Conservation (phyloP, 2,329 filamentous ascomycete species). For the Trichoderma afroharzianum region DNA sequence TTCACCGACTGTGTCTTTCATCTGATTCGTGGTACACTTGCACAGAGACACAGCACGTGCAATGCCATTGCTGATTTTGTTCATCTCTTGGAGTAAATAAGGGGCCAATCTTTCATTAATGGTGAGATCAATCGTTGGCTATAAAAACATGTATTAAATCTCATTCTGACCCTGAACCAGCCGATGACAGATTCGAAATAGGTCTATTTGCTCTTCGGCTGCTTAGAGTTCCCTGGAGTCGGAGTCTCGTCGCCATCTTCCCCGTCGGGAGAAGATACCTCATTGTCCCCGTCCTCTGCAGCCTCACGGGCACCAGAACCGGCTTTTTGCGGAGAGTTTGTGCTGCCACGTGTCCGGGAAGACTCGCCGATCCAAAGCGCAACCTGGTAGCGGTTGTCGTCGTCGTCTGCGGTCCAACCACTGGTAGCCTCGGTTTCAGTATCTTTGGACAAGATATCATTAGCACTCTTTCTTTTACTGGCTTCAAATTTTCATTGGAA, state of each 20-base stretch:
- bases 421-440: neutral
- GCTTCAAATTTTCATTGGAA: neutral
- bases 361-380: neutral
- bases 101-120: neutral
- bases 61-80: neutral
- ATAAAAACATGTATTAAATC: neutral
- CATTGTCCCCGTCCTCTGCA: neutral
- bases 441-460: neutral
- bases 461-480: neutral
- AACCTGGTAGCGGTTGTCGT: neutral
- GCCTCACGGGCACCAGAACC: neutral
- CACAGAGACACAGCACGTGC: neutral
- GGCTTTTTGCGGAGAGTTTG: neutral
- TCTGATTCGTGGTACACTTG: neutral
- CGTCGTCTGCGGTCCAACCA: neutral
- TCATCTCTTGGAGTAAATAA: neutral
- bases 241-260: neutral
- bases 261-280: neutral
- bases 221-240: neutral
- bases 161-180: neutral
- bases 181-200: neutral
- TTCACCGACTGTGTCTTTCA: neutral
- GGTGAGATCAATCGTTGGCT: neutral
- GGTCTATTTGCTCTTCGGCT: neutral
- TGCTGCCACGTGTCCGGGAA: neutral